Conservation (phyloP, 768 basidiomycete genomes). For the Hydnomerulius pinastri region DNA sequence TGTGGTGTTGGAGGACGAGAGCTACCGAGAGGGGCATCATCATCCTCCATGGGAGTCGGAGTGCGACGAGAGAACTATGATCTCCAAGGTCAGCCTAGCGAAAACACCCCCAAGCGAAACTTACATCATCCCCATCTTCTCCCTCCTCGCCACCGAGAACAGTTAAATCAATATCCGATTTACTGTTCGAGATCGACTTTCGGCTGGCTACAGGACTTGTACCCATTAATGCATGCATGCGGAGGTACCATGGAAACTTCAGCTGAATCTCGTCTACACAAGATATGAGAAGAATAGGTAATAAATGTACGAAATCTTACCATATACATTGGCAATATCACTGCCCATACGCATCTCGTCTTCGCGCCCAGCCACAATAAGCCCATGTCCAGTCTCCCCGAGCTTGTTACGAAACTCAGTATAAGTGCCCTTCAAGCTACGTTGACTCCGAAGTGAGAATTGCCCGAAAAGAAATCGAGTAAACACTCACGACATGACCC, state of each 20-base stretch:
- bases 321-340: conserved; percentile 8
- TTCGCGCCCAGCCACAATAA: conserved; percentile 2
- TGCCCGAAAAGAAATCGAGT: not conserved
- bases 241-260: conserved; percentile 30
- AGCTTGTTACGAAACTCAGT: not conserved
- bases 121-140: not conserved
- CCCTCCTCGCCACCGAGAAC: not conserved
- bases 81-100: not conserved
- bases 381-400: conserved; percentile 7
- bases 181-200: conserved; percentile 21
- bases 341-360: conserved; percentile 1
- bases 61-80: not conserved
- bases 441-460: not conserved
- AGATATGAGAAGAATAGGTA: not conserved
- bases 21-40: not conserved
- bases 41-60: not conserved
- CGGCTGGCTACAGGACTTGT: conserved; percentile 20
- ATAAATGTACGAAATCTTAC: conserved; percentile 3
- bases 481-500: conserved; percentile 1
- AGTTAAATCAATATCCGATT: conserved; percentile 14
- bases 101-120: no score
- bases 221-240: conserved; percentile 19
- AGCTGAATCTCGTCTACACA: conserved; percentile 19
- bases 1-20: not conserved
- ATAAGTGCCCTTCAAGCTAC: conserved; percentile 4